Base-by-base conservation (phyloP, 164 flowering plant species). In the Vitis cinerea region DNA sequence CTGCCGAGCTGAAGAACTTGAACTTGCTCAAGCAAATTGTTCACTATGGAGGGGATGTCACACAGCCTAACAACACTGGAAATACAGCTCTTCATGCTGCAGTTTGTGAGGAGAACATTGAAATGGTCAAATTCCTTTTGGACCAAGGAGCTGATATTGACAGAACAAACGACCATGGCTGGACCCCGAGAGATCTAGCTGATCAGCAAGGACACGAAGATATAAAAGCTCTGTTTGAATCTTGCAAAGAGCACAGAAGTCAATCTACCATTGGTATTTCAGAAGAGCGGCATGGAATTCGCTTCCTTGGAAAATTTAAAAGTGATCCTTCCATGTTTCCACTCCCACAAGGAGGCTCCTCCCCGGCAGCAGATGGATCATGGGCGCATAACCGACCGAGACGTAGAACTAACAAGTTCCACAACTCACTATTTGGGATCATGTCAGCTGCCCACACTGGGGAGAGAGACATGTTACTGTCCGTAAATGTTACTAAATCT, bases 161-260 rank as follows among this genome's bases (percentile, higher is more conserved):
- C 78, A 80, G 72, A 66, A 83, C 89, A 0, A 89, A 88, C 53
- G 16, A 31, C n/a, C 60, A 78, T 48, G 93, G 98, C 16, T 93
- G 98, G 97, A 87, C 93, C 9, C 88, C 98, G 2, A 78, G 90
- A 61, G 85, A 66, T 16, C 84, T 93, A 8, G 95, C 98, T 3
- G 97, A 93, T 29, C 98, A 93, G 60, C 98, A 90, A 61, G 90
- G 87, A 10, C 98, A 93, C 17, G 92, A 88, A 31, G 92, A 88
- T 7, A 86, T 93, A 19, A 84, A 80, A 69, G 14, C 50, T 12
- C 78, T 93, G 17, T 90, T 93, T 80, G 72, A 80, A 59, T 66
- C 84, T 19, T 63, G 29, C 16, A 53, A 54, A 71, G 85, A 77
- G 50, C 37, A 71, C n/a, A 73, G 65, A 50, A 2, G 63, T 53